These are phyloP conservation scores for Aspergillus tubingensis DNA, from an alignment of 2,329 filamentous ascomycete genomes.

Conservation along the genomic window DNA sequence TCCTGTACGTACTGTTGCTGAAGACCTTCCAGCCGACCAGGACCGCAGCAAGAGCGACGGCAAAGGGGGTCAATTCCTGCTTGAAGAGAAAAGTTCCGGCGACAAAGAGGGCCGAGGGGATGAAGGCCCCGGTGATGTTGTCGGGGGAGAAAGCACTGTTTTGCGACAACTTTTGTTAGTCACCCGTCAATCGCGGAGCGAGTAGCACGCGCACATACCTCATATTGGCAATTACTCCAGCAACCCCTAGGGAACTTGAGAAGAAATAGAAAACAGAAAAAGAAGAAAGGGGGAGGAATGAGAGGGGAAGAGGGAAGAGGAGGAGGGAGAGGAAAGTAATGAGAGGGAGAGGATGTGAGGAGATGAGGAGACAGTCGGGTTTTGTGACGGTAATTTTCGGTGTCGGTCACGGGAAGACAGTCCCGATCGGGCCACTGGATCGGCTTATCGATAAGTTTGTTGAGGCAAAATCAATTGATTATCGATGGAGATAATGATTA, in stretches of 20 bases:
- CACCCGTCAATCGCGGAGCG: background rate
- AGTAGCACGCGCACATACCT: conserved; percentile 26
- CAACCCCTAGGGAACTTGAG: background rate
- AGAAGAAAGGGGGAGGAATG: conserved; percentile 2
- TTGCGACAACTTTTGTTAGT: conserved; percentile 16
- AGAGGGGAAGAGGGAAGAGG: conserved; percentile 7
- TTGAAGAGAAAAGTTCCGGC: conserved; percentile 77
- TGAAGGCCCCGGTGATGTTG: conserved; percentile 78
- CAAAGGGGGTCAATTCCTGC: conserved; percentile 73
- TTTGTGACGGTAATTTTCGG: conserved; percentile 5
- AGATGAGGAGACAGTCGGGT: conserved; percentile 10
- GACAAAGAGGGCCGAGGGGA: conserved; percentile 77
- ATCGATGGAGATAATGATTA: background rate
- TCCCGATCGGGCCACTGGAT: background rate
- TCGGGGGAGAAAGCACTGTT: conserved; percentile 42
- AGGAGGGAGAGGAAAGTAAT: conserved; percentile 3
- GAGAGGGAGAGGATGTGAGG: conserved; percentile 11
- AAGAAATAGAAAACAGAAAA: conserved; percentile 2
- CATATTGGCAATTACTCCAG: conserved; percentile 27
- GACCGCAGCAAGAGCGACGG: conserved; percentile 64
- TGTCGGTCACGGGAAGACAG: background rate
- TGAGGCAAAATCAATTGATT: background rate
- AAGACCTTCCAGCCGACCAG: conserved; percentile 73
- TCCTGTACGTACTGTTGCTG: conserved; percentile 61
- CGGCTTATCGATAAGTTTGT: background rate